These are phyloP conservation scores for Plasmodium billcollinsi DNA, from an alignment of 169 alveolate species.

Conservation along the genomic window DNA sequence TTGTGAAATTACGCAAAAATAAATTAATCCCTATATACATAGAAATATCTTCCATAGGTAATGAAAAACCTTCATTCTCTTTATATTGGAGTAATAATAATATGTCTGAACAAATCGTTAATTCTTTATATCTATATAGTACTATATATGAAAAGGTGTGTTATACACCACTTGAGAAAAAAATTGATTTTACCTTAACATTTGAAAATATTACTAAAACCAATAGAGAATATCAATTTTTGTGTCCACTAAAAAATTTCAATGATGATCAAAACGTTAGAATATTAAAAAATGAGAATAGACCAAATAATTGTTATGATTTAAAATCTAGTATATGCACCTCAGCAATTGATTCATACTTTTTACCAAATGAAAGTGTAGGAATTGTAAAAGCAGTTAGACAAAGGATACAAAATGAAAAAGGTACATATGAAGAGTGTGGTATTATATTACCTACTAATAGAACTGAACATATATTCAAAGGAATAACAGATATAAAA, in stretches of 20 bases:
- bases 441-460: constrained; percentile 46
- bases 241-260: constrained; percentile 48
- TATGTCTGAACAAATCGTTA: constrained; percentile 59
- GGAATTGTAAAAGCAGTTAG: constrained; percentile 46
- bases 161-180: constrained; percentile 41
- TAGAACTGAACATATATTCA: constrained; percentile 25
- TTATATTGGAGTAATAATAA: constrained; percentile 53
- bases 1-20: constrained; percentile 30
- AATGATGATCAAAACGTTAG: neutral
- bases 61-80: constrained; percentile 44
- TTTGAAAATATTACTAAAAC: constrained; percentile 38
- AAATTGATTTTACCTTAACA: constrained; percentile 38
- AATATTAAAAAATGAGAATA: neutral
- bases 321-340: constrained; percentile 42
- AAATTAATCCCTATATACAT: constrained; percentile 44
- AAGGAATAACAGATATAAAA: constrained; percentile 74
- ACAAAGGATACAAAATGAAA: constrained; percentile 11
- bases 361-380: constrained; percentile 24
- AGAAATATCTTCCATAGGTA: constrained; percentile 39
- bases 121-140: constrained; percentile 49
- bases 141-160: constrained; percentile 64
- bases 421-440: constrained; percentile 44
- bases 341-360: constrained; percentile 43
- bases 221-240: constrained; percentile 45
- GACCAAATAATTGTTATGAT: constrained; percentile 9